Evolutionary conservation across 1,139 yeast genomes (phyloP), one percentile per base, ranked within the genome.

Genomic region (Yamadazyma diospyri): DNA sequence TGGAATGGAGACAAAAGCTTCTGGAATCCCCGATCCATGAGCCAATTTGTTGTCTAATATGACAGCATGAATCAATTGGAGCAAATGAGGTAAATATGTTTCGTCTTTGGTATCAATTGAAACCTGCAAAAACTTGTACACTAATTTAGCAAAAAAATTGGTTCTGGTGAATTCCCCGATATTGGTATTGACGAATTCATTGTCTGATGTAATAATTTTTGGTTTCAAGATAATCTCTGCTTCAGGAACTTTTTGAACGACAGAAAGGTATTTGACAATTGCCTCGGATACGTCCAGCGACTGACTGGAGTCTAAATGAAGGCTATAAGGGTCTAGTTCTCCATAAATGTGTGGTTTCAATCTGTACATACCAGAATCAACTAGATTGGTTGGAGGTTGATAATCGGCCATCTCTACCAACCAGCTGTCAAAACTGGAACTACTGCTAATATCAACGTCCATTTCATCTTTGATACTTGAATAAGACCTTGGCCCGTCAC

Each of bases 61-160:
- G 4, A 79, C 63, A 3, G 83, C 89, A 58, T 82, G 87, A 2
- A 81, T 42, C 36, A 82, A 63, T 47, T 82, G 92, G 27, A 83
- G 63, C n/a, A 79, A 50, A 32, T 76, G 78, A 10, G 77, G 73
- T 29, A 81, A 54, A 45, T 61, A 80, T 0, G 75, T 60, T 30
- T 75, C 78, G 34, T 73, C 72, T n/a, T 69, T 68, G 1, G 61
- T 48, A 32, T 67, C 68, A 20, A 78, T 58, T 0, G 83, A 67
- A 23, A 66, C 64, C 36, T 72, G 75, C 11, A 82, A 55, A 14
- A 77, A 54, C 46, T 78, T 80, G 44, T 74, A 76, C 7, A 81
- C 39, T 28, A 81, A 54, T 43, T 77, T 78, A 1, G 76, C 78
- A 53, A 81, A 78, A 3, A 59, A 61, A 4, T 51, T 53, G 0